Percentiles rank a stretch among this genome's conserved stretches.
Conservation (phyloP, 2,329 filamentous ascomycete genomes). For the Fusarium sp. region DNA sequence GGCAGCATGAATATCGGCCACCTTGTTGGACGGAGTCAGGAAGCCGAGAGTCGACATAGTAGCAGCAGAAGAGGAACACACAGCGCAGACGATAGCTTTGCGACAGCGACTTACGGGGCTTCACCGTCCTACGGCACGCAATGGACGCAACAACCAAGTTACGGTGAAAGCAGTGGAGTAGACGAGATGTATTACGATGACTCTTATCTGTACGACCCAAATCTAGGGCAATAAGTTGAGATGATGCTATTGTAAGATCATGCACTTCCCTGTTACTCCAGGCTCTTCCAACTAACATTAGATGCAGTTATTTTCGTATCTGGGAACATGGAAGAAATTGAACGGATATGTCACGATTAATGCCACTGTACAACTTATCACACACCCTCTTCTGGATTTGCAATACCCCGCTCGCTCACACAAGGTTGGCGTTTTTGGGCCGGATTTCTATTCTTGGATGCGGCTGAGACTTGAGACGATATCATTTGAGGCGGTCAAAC, state of each 20-base stretch:
- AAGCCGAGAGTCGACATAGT: constrained; percentile 60
- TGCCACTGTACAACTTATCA: constrained; percentile 33
- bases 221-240: constrained; percentile 30
- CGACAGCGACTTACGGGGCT: constrained; percentile 47
- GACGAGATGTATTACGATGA: constrained; percentile 54
- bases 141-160: constrained; percentile 51
- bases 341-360: constrained; percentile 35
- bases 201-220: constrained; percentile 49
- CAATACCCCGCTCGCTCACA: constrained; percentile 46
- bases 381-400: constrained; percentile 23
- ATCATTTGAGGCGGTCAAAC: constrained; percentile 13
- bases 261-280: not conserved
- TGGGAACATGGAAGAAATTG: constrained; percentile 13
- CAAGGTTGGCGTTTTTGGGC: constrained; percentile 29
- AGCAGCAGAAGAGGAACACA: constrained; percentile 57
- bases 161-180: constrained; percentile 51
- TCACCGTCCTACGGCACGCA: constrained; percentile 43
- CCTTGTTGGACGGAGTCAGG: constrained; percentile 65
- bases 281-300: constrained; percentile 1
- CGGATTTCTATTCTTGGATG: constrained; percentile 28
- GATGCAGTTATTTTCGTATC: constrained; percentile 13
- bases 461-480: constrained; percentile 28
- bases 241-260: constrained; percentile 28
- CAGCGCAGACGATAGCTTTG: constrained; percentile 53
- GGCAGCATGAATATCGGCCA: constrained; percentile 74